Base-by-base conservation (phyloP, 805 yeast species). In the Groenewaldozyma salmanticensis region DNA sequence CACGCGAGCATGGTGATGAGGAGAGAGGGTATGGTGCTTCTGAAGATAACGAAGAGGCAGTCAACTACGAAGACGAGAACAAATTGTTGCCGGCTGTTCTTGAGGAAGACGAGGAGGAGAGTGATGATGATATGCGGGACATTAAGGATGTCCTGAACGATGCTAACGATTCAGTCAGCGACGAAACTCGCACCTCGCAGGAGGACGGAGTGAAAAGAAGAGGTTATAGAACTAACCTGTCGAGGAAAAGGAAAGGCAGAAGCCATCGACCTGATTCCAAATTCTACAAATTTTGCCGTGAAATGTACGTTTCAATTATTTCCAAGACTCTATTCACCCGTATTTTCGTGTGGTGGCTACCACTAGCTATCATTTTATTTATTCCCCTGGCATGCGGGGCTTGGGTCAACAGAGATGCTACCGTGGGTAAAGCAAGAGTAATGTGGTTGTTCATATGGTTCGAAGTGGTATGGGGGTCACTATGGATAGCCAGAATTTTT, bases 391-490 rank as follows among this genome's bases (percentile, higher is more conserved):
- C 65, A 1, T 50, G 52, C 13, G 67, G 66, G 21, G 67, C 65
- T 4, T 62, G 62, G 58, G 59, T 49, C 18, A 46, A 49, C 33
- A 43, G 44, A n/a, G 13, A 24, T 24, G 56, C 64, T 31, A 5
- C 34, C 17, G 51, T 64, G 1, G 68, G 67, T 19, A 45, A 53
- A 21, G 54, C 59, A 6, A 51, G 60, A 2, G 51, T 64, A 18
- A 48, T 57, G 54, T 64, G 66, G 66, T 44, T 64, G 21, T 64
- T 64, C 44, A 59, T 64, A 33, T 64, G 68, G 68, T 51, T 60
- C 5, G 68, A 64, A 44, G 59, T 62, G 19, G 59, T 53, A 22
- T 64, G 67, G 68, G 65, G 57, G 5, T 44, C 65, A 9, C 49
- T 60, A 33, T 61, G 55, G 51, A 46, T 62, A n/a, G 44, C 58